Conservation (phyloP, 768 basidiomycete species). For the Asterophora lycoperdoides region DNA sequence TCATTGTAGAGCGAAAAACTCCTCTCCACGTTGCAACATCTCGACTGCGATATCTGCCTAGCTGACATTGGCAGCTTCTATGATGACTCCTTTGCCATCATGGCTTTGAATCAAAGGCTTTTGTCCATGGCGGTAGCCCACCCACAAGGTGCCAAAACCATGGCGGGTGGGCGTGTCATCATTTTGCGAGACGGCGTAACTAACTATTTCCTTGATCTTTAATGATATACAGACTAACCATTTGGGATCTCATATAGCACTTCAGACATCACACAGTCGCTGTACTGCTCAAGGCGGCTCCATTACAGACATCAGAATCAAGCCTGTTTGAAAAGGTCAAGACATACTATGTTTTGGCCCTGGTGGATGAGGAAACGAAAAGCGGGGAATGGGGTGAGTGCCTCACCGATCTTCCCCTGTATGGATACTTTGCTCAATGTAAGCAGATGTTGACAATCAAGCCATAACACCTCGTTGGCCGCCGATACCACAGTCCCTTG, state of each 20-base stretch:
- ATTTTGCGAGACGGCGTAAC: slow-evolving; percentile 78
- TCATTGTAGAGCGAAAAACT: slow-evolving; percentile 61
- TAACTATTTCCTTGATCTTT: slow-evolving; percentile 1
- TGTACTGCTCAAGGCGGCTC: slow-evolving; percentile 65
- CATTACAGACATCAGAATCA: slow-evolving; percentile 38
- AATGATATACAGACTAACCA: slow-evolving; percentile 5
- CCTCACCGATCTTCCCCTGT: background rate
- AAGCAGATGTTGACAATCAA: slow-evolving; percentile 52
- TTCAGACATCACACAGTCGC: slow-evolving; percentile 67
- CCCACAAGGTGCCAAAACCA: slow-evolving; percentile 61
- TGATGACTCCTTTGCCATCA: slow-evolving; percentile 60
- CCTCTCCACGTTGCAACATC: slow-evolving; percentile 55
- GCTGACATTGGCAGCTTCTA: slow-evolving; percentile 75
- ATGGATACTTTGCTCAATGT: background rate
- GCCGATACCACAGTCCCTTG: slow-evolving; percentile 42
- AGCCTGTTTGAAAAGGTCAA: slow-evolving; percentile 46
- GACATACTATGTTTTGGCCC: slow-evolving; percentile 66
- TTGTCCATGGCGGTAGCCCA: slow-evolving; percentile 55
- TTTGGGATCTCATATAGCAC: slow-evolving; percentile 47
- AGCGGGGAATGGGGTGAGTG: slow-evolving; percentile 45
- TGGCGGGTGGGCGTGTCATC: slow-evolving; percentile 76
- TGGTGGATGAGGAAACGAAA: slow-evolving; percentile 64
- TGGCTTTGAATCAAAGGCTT: slow-evolving; percentile 58
- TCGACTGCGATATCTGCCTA: slow-evolving; percentile 66
- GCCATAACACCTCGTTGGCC: slow-evolving; percentile 79